phyloP scores from a whole-genome alignment of 2,329 filamentous ascomycete genomes.

The Coccinonectria pachysandricola region DNA sequence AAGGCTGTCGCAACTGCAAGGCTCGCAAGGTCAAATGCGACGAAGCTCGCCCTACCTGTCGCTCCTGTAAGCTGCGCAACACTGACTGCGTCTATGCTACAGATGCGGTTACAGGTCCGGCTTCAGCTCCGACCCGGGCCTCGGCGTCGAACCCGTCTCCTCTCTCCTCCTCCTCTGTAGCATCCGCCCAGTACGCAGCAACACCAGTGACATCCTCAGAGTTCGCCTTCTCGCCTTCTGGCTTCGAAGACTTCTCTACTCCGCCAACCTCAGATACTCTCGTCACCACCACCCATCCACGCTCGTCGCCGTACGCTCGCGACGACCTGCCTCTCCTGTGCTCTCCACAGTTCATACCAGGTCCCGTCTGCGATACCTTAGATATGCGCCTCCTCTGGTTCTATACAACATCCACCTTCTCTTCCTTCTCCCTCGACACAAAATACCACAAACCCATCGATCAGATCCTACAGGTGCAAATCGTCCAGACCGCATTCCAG shows the following conservation, averaged over 20 bases:
- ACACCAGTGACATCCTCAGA: too few relatives aligned
- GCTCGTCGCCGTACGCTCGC: too few relatives aligned
- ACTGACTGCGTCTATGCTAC: constrained; percentile 37
- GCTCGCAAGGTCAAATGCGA: constrained; percentile 45
- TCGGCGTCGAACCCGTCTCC: constrained; percentile 1
- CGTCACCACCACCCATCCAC: background rate
- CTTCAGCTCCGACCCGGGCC: constrained; percentile 1
- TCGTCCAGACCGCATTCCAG: constrained; percentile 40
- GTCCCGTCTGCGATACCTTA: constrained; percentile 23
- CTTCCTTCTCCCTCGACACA: constrained; percentile 34
- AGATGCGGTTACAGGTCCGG: constrained; percentile 5
- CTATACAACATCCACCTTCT: constrained; percentile 36
- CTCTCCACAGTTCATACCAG: constrained; percentile 22
- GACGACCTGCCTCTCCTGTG: constrained; percentile 11
- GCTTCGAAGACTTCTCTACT: background rate
- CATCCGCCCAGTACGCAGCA: too few relatives aligned
- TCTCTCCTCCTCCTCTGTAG: background rate
- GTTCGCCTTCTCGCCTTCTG: constrained; percentile 1
- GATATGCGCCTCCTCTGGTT: constrained; percentile 49
- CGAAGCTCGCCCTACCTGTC: constrained; percentile 39
- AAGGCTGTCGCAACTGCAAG: constrained; percentile 46
- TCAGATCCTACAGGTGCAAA: constrained; percentile 33
- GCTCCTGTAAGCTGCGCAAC: constrained; percentile 36
- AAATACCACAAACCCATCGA: constrained; percentile 26
- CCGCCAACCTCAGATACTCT: constrained; percentile 1